Conservation (phyloP, 2,329 filamentous ascomycete genomes). For the Colletotrichum tanaceti region DNA sequence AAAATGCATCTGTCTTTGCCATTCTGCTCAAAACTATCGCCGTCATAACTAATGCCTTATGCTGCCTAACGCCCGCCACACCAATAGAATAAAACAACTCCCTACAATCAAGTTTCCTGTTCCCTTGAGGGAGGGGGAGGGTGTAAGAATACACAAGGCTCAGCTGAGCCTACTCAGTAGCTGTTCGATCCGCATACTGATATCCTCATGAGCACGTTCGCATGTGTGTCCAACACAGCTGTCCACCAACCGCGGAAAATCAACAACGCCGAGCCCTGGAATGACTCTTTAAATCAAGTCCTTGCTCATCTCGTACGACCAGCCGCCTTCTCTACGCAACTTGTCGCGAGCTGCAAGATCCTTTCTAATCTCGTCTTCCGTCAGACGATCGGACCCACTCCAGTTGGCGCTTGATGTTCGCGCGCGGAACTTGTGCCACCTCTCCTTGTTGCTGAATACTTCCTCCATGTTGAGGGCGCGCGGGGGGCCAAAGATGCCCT, state of each 20-base stretch:
- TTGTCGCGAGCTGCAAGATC: slow-evolving; percentile 84
- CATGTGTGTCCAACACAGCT: slow-evolving; percentile 38
- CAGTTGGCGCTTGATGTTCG: slow-evolving; percentile 96
- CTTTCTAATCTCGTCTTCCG: slow-evolving; percentile 85
- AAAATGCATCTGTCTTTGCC: background rate
- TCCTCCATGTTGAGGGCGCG: slow-evolving; percentile 94
- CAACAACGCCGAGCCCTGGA: slow-evolving; percentile 26
- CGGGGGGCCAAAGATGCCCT: slow-evolving; percentile 88
- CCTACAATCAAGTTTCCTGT: slow-evolving; percentile 6
- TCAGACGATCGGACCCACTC: slow-evolving; percentile 83
- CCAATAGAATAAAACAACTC: slow-evolving; percentile 10
- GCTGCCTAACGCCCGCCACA: slow-evolving; percentile 32
- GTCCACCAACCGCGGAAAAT: slow-evolving; percentile 27
- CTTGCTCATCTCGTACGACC: slow-evolving; percentile 75
- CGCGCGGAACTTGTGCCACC: slow-evolving; percentile 87
- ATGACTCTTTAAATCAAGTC: slow-evolving; percentile 54
- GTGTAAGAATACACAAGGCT: slow-evolving; percentile 25
- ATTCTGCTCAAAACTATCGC: slow-evolving; percentile 34
- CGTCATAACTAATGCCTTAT: slow-evolving; percentile 29
- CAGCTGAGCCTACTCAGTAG: slow-evolving; percentile 16
- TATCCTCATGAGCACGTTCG: slow-evolving; percentile 38
- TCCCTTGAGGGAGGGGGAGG: background rate
- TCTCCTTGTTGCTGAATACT: slow-evolving; percentile 89
- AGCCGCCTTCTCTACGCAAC: slow-evolving; percentile 84
- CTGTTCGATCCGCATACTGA: slow-evolving; percentile 19